Conservation (phyloP, 2,329 filamentous ascomycete genomes). For the Nectriaceae sp. region DNA sequence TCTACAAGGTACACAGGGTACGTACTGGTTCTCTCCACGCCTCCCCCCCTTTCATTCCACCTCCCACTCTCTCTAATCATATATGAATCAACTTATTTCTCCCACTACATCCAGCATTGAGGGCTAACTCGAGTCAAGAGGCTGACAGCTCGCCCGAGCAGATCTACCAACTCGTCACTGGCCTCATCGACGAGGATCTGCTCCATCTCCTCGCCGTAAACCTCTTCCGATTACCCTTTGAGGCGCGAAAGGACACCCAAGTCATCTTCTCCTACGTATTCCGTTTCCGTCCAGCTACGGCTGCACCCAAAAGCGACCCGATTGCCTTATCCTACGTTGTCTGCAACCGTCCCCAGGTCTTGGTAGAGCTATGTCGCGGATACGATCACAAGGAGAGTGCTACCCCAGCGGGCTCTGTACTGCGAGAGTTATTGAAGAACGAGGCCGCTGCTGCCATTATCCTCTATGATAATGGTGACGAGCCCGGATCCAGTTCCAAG, state of each 20-base stretch:
- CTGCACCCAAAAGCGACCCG: conserved; percentile 70
- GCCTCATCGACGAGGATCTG: conserved; percentile 86
- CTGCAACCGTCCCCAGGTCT: conserved; percentile 80
- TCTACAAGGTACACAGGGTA: conserved; percentile 91
- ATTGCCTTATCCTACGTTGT: conserved; percentile 88
- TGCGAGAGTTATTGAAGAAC: conserved; percentile 86
- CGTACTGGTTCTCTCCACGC: conserved; percentile 15
- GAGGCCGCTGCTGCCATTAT: conserved; percentile 90
- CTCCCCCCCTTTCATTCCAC: neutral
- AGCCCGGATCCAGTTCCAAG: conserved; percentile 69
- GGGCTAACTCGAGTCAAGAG: conserved; percentile 55
- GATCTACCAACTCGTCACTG: conserved; percentile 81
- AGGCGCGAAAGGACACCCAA: conserved; percentile 93
- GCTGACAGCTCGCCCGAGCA: conserved; percentile 84
- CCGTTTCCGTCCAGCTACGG: conserved; percentile 76
- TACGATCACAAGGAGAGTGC: conserved; percentile 91
- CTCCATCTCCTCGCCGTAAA: conserved; percentile 80
- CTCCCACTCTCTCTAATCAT: neutral
- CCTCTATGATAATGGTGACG: conserved; percentile 83
- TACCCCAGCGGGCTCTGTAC: conserved; percentile 84
- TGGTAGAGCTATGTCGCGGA: conserved; percentile 84
- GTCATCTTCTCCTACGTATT: conserved; percentile 95
- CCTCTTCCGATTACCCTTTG: conserved; percentile 87
- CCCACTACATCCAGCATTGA: neutral
- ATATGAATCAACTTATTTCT: neutral